Conservation (phyloP, 192 early-diverging fungal species). For the Phycomyces nitens region DNA sequence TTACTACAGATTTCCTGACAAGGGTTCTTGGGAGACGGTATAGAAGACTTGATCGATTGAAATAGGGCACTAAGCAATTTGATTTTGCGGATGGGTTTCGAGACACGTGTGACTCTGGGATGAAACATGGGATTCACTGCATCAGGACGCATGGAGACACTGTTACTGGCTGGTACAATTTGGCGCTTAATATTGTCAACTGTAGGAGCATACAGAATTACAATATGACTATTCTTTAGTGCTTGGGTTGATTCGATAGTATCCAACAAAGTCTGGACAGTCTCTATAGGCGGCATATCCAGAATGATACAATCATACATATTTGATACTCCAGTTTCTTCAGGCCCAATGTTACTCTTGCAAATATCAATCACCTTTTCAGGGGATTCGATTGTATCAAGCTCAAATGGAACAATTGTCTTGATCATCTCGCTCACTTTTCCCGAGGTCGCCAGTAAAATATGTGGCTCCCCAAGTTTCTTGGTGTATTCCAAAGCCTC, state of each 20-base stretch:
- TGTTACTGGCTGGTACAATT: background rate
- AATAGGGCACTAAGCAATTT: slow-evolving; percentile 14
- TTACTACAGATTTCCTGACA: background rate
- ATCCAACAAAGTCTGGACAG: background rate
- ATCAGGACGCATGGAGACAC: background rate
- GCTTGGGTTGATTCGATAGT: slow-evolving; percentile 2
- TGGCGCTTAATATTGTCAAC: slow-evolving; percentile 24
- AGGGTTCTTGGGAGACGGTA: background rate
- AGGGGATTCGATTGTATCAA: background rate
- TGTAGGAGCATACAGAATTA: slow-evolving; percentile 12
- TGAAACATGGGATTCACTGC: slow-evolving; percentile 3
- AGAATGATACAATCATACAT: slow-evolving; percentile 16
- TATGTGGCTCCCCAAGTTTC: slow-evolving; percentile 22
- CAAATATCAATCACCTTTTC: background rate
- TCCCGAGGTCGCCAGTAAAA: slow-evolving; percentile 9
- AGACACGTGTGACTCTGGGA: slow-evolving; percentile 13
- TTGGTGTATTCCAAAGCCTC: slow-evolving; percentile 1
- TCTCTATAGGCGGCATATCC: slow-evolving; percentile 10
- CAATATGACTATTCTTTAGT: background rate
- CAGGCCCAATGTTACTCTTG: background rate
- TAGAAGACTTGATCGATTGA: background rate
- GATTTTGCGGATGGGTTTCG: slow-evolving; percentile 22
- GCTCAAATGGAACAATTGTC: background rate
- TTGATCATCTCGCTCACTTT: slow-evolving; percentile 4
- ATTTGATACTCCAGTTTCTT: background rate